phyloP scores from a whole-genome alignment of 192 early-diverging fungal genomes.

The Haplosporangium gracile region DNA sequence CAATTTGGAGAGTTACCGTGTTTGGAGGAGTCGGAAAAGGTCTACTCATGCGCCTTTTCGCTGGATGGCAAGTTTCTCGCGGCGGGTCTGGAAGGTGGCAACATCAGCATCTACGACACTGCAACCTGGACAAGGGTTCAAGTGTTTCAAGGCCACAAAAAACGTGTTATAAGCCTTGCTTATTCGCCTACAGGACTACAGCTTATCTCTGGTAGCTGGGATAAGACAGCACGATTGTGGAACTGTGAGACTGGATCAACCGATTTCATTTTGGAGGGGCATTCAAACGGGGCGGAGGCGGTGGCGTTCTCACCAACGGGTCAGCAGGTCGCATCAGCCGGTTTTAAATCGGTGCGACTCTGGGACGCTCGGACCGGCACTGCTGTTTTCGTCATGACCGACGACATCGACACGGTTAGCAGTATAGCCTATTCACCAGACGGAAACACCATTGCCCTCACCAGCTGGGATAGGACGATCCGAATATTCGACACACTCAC shows the following conservation, averaged over 20 bases:
- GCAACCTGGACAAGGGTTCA: conserved; percentile 38
- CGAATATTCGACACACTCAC: no score
- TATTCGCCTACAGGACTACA: not conserved
- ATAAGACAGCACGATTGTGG: not conserved
- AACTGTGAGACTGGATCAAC: not conserved
- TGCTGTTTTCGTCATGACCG: no score
- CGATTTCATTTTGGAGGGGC: not conserved
- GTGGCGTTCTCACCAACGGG: no score
- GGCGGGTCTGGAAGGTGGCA: not conserved
- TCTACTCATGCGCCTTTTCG: not conserved
- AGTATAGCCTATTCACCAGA: no score
- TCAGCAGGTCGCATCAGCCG: no score
- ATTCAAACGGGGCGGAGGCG: no score
- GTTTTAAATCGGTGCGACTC: no score
- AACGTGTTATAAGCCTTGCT: not conserved
- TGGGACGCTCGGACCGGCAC: no score
- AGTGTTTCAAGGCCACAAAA: conserved; percentile 21
- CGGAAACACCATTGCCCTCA: no score
- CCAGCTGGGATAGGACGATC: no score
- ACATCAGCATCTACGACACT: not conserved
- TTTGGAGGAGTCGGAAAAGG: not conserved
- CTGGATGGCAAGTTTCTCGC: not conserved
- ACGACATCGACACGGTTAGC: no score
- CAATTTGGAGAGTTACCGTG: not conserved
- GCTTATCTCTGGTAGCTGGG: not conserved